These are phyloP conservation scores for Diaporthe sp. DNA, from an alignment of 2,329 filamentous ascomycete species.

Conservation along the genomic window DNA sequence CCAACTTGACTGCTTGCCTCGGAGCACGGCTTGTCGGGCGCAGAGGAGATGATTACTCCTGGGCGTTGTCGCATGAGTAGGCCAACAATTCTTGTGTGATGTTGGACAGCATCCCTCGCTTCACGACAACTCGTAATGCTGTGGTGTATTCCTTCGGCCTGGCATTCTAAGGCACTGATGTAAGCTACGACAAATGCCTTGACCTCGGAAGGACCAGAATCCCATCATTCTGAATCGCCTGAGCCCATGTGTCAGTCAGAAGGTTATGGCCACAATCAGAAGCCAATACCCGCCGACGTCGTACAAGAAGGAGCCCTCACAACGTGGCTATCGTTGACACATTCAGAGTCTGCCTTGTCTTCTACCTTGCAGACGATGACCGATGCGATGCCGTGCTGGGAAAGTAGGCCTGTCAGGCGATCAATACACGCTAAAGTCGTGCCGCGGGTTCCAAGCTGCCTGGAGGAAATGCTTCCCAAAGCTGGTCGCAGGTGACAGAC, in stretches of 20 bases:
- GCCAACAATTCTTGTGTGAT: not conserved
- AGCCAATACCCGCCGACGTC: not conserved
- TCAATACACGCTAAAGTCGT: not conserved
- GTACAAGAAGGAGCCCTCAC: not conserved
- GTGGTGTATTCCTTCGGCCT: not conserved
- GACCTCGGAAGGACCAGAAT: not conserved
- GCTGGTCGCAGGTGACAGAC: not conserved
- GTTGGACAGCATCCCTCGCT: not conserved
- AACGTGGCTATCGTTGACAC: not conserved
- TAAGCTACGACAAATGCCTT: not conserved
- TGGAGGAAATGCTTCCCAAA: not conserved
- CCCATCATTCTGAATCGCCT: not conserved
- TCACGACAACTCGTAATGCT: not conserved
- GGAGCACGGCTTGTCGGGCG: not conserved
- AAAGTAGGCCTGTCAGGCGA: not conserved
- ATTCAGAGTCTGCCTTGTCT: not conserved
- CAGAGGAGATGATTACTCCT: not conserved
- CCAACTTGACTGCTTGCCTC: not conserved
- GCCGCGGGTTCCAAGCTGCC: not conserved
- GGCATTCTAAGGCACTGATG: not conserved
- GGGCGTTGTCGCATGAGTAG: not conserved
- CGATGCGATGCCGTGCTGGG: too few relatives aligned
- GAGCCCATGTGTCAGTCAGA: not conserved
- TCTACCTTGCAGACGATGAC: not conserved
- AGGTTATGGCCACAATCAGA: not conserved